Evolutionary conservation across 2,329 filamentous ascomycete genomes (phyloP).

Genomic region (Beauveria australis): DNA sequence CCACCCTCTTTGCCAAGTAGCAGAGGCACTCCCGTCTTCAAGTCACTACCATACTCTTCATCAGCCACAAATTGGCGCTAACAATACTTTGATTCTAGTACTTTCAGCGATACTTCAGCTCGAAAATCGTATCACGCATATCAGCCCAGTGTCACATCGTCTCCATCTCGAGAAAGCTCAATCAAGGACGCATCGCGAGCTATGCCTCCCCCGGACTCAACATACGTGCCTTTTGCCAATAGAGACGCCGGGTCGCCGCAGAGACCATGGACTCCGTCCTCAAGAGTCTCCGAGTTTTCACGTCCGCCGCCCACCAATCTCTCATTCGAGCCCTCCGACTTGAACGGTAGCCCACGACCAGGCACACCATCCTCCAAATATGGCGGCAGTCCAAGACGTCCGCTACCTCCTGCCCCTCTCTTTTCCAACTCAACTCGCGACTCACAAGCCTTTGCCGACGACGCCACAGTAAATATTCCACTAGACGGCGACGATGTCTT

Average conservation of each 20-base stretch:
- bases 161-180: constrained; percentile 37
- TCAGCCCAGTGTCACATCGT: constrained; percentile 44
- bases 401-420: constrained; percentile 79
- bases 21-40: background rate
- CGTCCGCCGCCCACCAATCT: constrained; percentile 63
- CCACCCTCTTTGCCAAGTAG: background rate
- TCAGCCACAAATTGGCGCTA: background rate
- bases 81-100: constrained; percentile 28
- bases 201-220: constrained; percentile 55
- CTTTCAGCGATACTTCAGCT: constrained; percentile 11
- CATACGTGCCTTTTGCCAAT: constrained; percentile 51
- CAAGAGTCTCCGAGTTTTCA: constrained; percentile 50
- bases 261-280: constrained; percentile 51
- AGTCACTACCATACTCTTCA: background rate
- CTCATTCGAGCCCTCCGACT: constrained; percentile 75
- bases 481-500: constrained; percentile 65
- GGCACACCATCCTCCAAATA: constrained; percentile 87
- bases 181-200: constrained; percentile 48
- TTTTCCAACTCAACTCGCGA: constrained; percentile 53
- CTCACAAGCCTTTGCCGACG: constrained; percentile 51
- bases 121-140: constrained; percentile 32
- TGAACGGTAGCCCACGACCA: constrained; percentile 84
- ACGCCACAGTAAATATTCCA: constrained; percentile 65
- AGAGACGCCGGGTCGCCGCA: constrained; percentile 40
- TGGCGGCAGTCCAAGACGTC: constrained; percentile 76